A percentile compares a stretch with the other conserved stretches of the same genome.
phyloP scores from a whole-genome alignment of 257 asterid species.

The Euphrasia confusa region DNA sequence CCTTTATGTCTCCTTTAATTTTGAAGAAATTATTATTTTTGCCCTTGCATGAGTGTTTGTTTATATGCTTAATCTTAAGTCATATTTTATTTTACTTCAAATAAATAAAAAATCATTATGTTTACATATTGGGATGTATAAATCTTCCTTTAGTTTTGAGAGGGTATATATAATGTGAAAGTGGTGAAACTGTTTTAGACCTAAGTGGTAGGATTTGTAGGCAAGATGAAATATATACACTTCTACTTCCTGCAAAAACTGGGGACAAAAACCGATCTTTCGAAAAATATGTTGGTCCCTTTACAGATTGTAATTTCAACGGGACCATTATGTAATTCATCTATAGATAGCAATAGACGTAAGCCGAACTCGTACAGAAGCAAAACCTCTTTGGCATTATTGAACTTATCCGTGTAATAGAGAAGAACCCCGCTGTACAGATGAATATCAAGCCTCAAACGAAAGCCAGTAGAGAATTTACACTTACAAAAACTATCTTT shows the following conservation, averaged over 20 bases:
- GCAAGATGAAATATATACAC: no score
- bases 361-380: neutral
- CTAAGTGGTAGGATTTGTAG: no score
- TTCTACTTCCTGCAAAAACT: no score
- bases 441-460: conserved; percentile 31
- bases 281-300: no score
- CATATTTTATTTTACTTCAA: no score
- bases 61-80: neutral
- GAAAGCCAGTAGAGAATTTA: conserved; percentile 43
- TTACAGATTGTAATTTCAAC: no score
- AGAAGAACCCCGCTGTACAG: conserved; percentile 49
- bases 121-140: no score
- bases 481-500: conserved; percentile 40
- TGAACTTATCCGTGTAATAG: conserved; percentile 19
- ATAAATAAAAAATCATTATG: no score
- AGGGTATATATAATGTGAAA: no score
- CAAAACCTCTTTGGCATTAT: conserved; percentile 14
- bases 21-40: neutral
- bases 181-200: no score
- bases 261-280: no score
- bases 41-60: neutral
- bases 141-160: no score
- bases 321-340: neutral
- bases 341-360: neutral
- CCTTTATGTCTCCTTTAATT: conserved; percentile 40